A percentile compares a stretch with the other conserved stretches of the same genome.
These are phyloP conservation scores for Sarcocystis neurona DNA, from an alignment of 169 alveolate species.

Conservation along the genomic window DNA sequence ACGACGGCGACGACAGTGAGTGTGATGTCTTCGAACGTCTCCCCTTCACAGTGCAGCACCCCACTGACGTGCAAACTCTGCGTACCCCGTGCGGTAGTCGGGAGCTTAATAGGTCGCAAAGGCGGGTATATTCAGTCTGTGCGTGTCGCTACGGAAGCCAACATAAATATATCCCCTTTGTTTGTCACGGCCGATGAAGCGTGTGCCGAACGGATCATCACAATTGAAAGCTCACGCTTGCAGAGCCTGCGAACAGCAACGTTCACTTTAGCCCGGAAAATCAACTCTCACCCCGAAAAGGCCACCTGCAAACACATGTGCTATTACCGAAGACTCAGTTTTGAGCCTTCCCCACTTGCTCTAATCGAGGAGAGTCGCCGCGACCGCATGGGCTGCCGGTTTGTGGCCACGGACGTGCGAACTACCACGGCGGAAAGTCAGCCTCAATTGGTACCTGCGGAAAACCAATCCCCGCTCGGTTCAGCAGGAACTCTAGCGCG, in stretches of 20 bases:
- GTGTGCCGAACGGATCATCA: constrained; percentile 46
- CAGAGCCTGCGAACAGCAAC: constrained; percentile 34
- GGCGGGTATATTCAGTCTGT: constrained; percentile 58
- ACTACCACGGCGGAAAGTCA: too few species aligned
- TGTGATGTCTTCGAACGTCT: background rate
- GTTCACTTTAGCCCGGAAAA: constrained; percentile 30
- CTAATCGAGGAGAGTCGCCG: too few species aligned
- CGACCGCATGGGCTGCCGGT: too few species aligned
- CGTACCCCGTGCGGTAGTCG: constrained; percentile 57
- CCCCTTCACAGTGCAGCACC: background rate
- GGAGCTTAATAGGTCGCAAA: constrained; percentile 36
- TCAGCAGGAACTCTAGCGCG: too few species aligned
- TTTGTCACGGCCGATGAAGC: constrained; percentile 58
- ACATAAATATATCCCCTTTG: constrained; percentile 47
- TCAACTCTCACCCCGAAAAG: constrained; percentile 45
- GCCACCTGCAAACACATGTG: constrained; percentile 49
- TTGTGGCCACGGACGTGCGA: too few species aligned
- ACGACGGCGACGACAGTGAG: background rate
- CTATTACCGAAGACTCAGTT: constrained; percentile 38
- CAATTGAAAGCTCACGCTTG: background rate
- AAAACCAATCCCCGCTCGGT: too few species aligned
- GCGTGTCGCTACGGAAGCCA: constrained; percentile 51
- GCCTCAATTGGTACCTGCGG: too few species aligned
- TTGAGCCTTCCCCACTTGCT: constrained; percentile 37
- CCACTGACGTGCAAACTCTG: constrained; percentile 18